phyloP scores from a whole-genome alignment of 1,139 yeast genomes.

The Candida glucosophila region DNA sequence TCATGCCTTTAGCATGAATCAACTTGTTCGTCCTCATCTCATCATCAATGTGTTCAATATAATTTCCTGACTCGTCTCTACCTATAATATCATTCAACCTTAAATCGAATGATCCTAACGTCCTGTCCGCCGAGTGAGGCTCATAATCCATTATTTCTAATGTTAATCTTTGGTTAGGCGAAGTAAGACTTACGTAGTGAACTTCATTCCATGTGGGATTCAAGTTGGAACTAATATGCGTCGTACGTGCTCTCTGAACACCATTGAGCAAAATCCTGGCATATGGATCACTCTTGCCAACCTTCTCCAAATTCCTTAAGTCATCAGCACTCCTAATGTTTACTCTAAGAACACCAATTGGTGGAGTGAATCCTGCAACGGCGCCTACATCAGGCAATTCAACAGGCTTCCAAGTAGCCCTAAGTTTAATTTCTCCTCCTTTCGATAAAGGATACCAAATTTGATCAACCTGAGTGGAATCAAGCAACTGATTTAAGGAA shows the following conservation, averaged over 20 bases:
- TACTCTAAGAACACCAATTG: slow-evolving; percentile 84
- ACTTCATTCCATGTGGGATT: slow-evolving; percentile 85
- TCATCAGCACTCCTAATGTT: slow-evolving; percentile 63
- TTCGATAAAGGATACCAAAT: slow-evolving; percentile 62
- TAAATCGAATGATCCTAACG: slow-evolving; percentile 78
- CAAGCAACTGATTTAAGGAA: slow-evolving; percentile 61
- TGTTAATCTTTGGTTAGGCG: slow-evolving; percentile 71
- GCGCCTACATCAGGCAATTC: slow-evolving; percentile 58
- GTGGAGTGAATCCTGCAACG: slow-evolving; percentile 77
- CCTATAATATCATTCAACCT: slow-evolving; percentile 59
- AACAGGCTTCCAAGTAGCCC: slow-evolving; percentile 83
- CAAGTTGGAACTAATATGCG: slow-evolving; percentile 55
- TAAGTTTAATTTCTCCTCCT: slow-evolving; percentile 67
- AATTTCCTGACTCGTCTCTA: slow-evolving; percentile 59
- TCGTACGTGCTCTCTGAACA: slow-evolving; percentile 68
- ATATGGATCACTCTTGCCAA: slow-evolving; percentile 92
- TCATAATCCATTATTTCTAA: slow-evolving; percentile 92
- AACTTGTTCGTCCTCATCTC: slow-evolving; percentile 53
- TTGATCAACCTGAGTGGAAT: slow-evolving; percentile 69
- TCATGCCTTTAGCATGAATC: slow-evolving; percentile 66
- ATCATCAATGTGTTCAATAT: slow-evolving; percentile 50
- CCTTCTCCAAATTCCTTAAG: slow-evolving; percentile 73
- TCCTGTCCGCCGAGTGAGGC: slow-evolving; percentile 65
- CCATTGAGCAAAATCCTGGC: slow-evolving; percentile 74
- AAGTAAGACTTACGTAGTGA: slow-evolving; percentile 71